Percentiles rank a stretch among this genome's conserved stretches.
Evolutionary conservation across 2,329 filamentous ascomycete species (phyloP).

Genomic region (Ceratocystis lukuohia): DNA sequence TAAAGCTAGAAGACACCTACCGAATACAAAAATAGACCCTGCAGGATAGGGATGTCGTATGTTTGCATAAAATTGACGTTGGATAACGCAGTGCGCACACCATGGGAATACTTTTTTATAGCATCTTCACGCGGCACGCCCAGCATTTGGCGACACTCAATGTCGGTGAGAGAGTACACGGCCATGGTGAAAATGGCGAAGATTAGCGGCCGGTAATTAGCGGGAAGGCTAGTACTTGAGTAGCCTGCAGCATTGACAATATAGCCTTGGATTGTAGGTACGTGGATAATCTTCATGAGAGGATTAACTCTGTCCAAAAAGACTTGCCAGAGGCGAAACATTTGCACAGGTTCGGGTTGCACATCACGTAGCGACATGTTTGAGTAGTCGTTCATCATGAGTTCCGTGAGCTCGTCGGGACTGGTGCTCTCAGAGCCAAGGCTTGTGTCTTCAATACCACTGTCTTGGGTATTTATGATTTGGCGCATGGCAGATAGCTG

Average conservation of each 20-base stretch:
- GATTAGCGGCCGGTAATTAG: conserved; percentile 47
- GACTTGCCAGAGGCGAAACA: conserved; percentile 60
- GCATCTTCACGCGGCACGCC: conserved; percentile 38
- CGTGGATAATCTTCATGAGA: conserved; percentile 57
- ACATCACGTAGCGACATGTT: conserved; percentile 35
- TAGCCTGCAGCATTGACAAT: conserved; percentile 51
- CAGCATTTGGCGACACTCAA: conserved; percentile 42
- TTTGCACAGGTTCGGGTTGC: conserved; percentile 51
- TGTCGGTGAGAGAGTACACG: conserved; percentile 39
- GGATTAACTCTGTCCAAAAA: conserved; percentile 65
- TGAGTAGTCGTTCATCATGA: conserved; percentile 35
- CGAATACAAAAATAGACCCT: conserved; percentile 45
- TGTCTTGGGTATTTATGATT: conserved; percentile 39
- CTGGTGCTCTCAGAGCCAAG: conserved; percentile 37
- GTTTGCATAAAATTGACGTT: conserved; percentile 45
- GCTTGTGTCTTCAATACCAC: conserved; percentile 33
- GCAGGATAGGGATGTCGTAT: conserved; percentile 44
- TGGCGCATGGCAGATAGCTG: conserved; percentile 46
- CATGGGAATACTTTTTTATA: conserved; percentile 38
- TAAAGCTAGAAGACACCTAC: conserved; percentile 27
- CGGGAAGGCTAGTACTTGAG: conserved; percentile 34
- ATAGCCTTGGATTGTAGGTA: conserved; percentile 52
- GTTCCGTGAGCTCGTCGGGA: conserved; percentile 40
- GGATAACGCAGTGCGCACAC: conserved; percentile 37
- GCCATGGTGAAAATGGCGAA: conserved; percentile 54